A percentile compares a stretch with the other conserved stretches of the same genome.
Evolutionary conservation across 192 early-diverging fungal species (phyloP).

Genomic region (Oehlia diaphana): DNA sequence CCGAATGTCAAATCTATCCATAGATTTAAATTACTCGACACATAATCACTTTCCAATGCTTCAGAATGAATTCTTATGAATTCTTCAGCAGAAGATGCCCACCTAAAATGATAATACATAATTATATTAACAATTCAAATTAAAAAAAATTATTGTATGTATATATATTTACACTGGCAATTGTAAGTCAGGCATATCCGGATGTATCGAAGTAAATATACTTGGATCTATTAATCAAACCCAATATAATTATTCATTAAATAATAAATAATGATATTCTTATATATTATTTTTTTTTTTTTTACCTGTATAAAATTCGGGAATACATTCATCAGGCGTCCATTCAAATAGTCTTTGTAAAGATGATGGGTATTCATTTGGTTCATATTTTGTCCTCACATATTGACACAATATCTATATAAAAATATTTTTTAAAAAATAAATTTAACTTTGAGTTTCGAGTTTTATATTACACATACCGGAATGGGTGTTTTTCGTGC

Average conservation of each 20-base stretch:
- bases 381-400: constrained; percentile 67
- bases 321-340: constrained; percentile 77
- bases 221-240: constrained; percentile 43
- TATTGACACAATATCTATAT: constrained; percentile 59
- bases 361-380: constrained; percentile 66
- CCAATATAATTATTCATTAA: constrained; percentile 2
- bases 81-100: constrained; percentile 75
- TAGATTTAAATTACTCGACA: constrained; percentile 71
- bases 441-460: background rate
- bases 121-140: background rate
- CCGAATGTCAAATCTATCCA: constrained; percentile 95
- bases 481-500: constrained; percentile 64
- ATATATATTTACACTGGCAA: constrained; percentile 43
- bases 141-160: background rate
- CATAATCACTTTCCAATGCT: constrained; percentile 73
- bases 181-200: constrained; percentile 67
- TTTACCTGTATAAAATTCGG: constrained; percentile 65
- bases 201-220: constrained; percentile 64
- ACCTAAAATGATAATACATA: constrained; percentile 37
- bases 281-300: too few relatives aligned
- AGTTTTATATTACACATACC: constrained; percentile 23
- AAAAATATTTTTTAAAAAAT: background rate
- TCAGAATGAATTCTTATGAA: constrained; percentile 85
- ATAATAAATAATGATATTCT: too few relatives aligned
- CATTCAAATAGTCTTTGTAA: constrained; percentile 64